A percentile compares a stretch with the other conserved stretches of the same genome.
phyloP scores from a whole-genome alignment of 1,284 basidiomycete species.

The Cerioporus squamosus region DNA sequence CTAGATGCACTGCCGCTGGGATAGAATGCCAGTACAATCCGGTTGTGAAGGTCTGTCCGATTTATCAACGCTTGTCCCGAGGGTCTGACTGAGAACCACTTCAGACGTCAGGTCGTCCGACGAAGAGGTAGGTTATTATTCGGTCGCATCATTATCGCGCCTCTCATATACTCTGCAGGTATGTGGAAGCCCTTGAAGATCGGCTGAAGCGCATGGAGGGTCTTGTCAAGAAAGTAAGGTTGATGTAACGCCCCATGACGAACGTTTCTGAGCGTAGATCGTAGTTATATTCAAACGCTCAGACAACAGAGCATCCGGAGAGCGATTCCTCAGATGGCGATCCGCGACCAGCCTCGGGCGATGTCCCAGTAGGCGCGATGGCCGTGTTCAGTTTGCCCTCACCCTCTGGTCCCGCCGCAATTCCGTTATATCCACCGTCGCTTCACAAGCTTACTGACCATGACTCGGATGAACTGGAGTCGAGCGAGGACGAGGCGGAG shows the following conservation, averaged over 20 bases:
- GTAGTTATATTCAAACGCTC: background rate
- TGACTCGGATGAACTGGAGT: constrained; percentile 29
- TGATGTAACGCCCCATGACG: background rate
- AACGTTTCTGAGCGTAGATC: background rate
- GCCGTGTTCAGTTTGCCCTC: no score
- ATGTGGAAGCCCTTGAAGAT: constrained; percentile 75
- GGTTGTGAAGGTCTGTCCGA: background rate
- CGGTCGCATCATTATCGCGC: no score
- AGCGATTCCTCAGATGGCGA: no score
- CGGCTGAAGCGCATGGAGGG: constrained; percentile 74
- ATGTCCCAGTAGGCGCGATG: no score
- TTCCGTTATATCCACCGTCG: background rate
- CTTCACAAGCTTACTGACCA: background rate
- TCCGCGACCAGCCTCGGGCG: no score
- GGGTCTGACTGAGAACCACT: no score
- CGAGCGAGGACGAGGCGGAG: constrained; percentile 41
- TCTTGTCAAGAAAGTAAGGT: constrained; percentile 43
- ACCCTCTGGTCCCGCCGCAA: no score
- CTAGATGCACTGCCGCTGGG: background rate
- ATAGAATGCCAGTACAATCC: constrained; percentile 1
- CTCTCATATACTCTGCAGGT: constrained; percentile 41
- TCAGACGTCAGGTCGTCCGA: background rate
- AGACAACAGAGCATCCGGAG: no score
- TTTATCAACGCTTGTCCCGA: no score
- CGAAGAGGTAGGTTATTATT: background rate